Conservation (phyloP, 139 green algal genomes). For the Dunaliella primolecta region DNA sequence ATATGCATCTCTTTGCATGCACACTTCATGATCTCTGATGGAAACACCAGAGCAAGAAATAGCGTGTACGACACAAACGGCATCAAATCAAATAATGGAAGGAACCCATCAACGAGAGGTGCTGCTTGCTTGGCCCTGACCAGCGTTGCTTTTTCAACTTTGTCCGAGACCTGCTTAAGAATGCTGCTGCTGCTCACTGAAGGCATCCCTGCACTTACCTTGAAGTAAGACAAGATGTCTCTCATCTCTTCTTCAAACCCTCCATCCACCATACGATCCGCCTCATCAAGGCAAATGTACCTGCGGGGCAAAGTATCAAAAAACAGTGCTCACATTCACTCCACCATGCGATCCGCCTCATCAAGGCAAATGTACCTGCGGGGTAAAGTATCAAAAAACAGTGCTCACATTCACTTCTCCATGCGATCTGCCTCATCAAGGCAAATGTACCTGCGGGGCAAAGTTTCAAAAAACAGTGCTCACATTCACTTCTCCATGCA, state of each 20-base stretch:
- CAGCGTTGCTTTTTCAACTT: no score
- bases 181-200: no score
- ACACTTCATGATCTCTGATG: no score
- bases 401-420: slow-evolving; percentile 63
- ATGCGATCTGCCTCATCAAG: slow-evolving; percentile 98
- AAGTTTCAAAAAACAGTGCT: neutral
- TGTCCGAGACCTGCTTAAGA: no score
- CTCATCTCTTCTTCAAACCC: slow-evolving; percentile 94
- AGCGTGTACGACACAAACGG: no score
- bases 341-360: slow-evolving; percentile 98
- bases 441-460: slow-evolving; percentile 78
- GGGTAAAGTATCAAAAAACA: neutral
- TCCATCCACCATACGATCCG: slow-evolving; percentile 95
- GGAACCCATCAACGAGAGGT: no score
- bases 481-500: slow-evolving; percentile 85
- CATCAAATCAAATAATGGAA: no score
- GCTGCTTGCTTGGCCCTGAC: no score
- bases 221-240: slow-evolving; percentile 72
- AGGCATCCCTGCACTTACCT: no score
- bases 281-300: slow-evolving; percentile 97
- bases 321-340: slow-evolving; percentile 27
- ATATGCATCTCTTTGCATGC: no score
- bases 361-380: slow-evolving; percentile 92
- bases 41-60: no score
- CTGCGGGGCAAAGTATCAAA: slow-evolving; percentile 31